These are phyloP conservation scores for Penicillium goetzii DNA, from an alignment of 495 filamentous ascomycete species.

Conservation along the genomic window DNA sequence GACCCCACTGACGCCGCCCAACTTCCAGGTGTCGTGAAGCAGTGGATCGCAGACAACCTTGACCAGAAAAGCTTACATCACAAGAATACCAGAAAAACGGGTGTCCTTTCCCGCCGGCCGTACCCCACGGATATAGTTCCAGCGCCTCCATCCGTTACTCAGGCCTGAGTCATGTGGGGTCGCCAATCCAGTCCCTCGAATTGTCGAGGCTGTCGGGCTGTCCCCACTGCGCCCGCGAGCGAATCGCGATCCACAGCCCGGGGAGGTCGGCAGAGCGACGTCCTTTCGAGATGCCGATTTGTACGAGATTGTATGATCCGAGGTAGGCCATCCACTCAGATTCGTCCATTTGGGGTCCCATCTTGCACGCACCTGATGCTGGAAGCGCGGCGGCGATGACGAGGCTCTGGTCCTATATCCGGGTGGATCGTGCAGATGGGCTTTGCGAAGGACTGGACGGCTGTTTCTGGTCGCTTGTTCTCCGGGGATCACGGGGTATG, in stretches of 20 bases:
- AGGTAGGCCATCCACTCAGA: not conserved
- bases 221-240: conserved; percentile 23
- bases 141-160: conserved; percentile 35
- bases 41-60: not conserved
- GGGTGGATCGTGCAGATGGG: not conserved
- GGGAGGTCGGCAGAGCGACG: conserved; percentile 28
- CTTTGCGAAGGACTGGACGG: not conserved
- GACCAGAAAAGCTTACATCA: not conserved
- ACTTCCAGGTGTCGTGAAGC: not conserved
- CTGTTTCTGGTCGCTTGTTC: not conserved
- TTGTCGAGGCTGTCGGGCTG: conserved; percentile 1
- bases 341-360: not conserved
- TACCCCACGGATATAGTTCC: conserved; percentile 14
- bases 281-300: conserved; percentile 25
- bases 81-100: not conserved
- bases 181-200: conserved; percentile 14
- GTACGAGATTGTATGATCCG: conserved; percentile 2
- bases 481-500: conserved; percentile 4
- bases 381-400: conserved; percentile 6
- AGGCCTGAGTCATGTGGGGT: conserved; percentile 49
- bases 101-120: not conserved
- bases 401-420: not conserved
- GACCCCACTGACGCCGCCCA: not conserved
- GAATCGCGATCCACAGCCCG: conserved; percentile 24
- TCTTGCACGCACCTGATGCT: conserved; percentile 13